Base-by-base conservation (phyloP, 179 eudicot genomes). In the Camellia oleifera region DNA sequence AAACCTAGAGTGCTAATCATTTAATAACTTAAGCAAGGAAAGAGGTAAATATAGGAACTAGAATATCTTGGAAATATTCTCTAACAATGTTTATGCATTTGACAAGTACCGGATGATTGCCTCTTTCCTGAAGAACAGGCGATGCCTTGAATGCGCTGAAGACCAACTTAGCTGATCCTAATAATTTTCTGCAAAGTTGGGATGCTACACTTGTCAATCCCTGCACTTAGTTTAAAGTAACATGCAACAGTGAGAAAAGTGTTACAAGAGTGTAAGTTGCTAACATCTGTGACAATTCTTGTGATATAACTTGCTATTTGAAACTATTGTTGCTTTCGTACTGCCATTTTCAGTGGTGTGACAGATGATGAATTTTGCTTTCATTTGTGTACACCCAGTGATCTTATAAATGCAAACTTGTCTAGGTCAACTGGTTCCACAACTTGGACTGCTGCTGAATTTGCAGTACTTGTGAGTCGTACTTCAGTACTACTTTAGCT, bases 391-490 rank as follows among this genome's bases (percentile, higher is more conserved):
- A 77, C 60, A 44, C 60, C 69, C 81, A 89, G 92, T 68, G 92
- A 87, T 82, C 92, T 89, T 72, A 90, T 90, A 78, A 89, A 87
- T 84, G 90, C 88, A 56, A 85, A 89, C 86, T 83, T 89, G 79
- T 81, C 92, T 7, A n/a, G 92, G 92, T 48, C 80, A 71, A 79
- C 83, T 89, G 80, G 90, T 83, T 83, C 58, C 90, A 48, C 89
- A 87, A 85, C 88, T 89, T 72, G 92, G 92, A 72, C 85, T 50
- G 79, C 92, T 89, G 62, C 65, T 61, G 20, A 84, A 81, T 81
- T 84, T 89, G 78, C 92, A 89, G 72, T 89, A 89, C 80, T 69
- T 89, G 92, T 89, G 86, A 85, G 90, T 87, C 45, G 0, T 13
- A 53, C 46, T 53, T 18, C 7, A 26, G 15, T 32, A 65, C 52